Conservation (phyloP, 2,329 filamentous ascomycete genomes). For the Fusarium hostae region DNA sequence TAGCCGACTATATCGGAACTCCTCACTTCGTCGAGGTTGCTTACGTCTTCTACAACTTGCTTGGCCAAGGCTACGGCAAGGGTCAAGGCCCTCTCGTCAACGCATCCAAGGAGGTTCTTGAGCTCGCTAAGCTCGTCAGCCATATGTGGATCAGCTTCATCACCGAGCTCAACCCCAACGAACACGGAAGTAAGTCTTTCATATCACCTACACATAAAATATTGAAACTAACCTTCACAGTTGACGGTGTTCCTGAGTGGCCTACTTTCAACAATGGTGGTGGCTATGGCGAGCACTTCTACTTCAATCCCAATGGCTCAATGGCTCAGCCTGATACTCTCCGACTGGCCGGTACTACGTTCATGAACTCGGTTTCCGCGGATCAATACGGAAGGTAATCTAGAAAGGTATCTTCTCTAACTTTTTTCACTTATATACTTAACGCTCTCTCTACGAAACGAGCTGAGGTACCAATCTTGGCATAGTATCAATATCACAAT, state of each 20-base stretch:
- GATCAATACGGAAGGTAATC: conserved; percentile 32
- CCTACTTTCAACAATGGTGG: conserved; percentile 28
- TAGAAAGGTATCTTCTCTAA: rapidly evolving
- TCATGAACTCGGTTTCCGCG: conserved; percentile 32
- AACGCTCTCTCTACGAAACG: neutral
- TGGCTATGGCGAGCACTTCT: conserved; percentile 39
- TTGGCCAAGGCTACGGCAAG: conserved; percentile 51
- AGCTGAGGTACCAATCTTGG: neutral
- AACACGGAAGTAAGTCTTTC: conserved; percentile 29
- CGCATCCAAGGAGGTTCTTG: conserved; percentile 50
- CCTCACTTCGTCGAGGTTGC: conserved; percentile 47
- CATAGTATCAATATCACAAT: neutral
- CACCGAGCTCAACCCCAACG: conserved; percentile 52
- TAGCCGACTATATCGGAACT: conserved; percentile 38
- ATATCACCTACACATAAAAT: rapidly evolving
- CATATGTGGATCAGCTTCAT: conserved; percentile 55
- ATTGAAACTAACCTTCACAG: conserved; percentile 1
- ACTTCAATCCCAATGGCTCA: conserved; percentile 35
- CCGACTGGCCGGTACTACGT: conserved; percentile 31
- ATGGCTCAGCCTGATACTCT: conserved; percentile 35
- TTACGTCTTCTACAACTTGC: conserved; percentile 63
- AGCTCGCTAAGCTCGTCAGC: conserved; percentile 55
- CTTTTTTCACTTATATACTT: neutral
- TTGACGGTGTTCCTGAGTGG: conserved; percentile 27
- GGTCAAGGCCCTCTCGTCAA: conserved; percentile 51